Conservation (phyloP, 441 rosid species). For the Biscutella laevigata region DNA sequence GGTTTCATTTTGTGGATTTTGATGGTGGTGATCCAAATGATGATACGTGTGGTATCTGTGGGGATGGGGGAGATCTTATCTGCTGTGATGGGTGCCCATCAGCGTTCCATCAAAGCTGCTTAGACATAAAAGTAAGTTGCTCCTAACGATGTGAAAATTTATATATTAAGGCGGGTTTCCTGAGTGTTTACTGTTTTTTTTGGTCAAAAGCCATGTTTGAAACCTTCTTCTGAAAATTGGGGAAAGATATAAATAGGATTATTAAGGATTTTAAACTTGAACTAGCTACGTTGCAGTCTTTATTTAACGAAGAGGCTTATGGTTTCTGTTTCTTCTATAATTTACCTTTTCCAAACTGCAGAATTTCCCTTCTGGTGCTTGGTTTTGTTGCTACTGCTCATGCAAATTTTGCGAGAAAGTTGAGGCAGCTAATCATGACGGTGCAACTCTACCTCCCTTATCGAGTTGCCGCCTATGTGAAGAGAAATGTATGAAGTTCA, state of each 20-base stretch:
- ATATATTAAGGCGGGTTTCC: neutral
- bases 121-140: conserved; percentile 59
- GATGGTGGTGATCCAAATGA: conserved; percentile 78
- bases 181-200: neutral
- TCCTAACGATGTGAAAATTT: neutral
- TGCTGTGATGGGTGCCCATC: conserved; percentile 98
- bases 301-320: neutral
- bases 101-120: conserved; percentile 87
- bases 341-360: conserved; percentile 24
- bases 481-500: conserved; percentile 80
- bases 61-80: conserved; percentile 91
- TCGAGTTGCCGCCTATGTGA: conserved; percentile 55
- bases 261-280: neutral
- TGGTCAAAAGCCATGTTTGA: neutral
- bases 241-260: neutral
- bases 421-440: conserved; percentile 29
- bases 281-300: neutral
- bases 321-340: conserved; percentile 12
- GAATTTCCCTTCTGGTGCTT: conserved; percentile 79
- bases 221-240: neutral
- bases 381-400: conserved; percentile 83
- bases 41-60: conserved; percentile 95
- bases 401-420: conserved; percentile 74
- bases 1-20: conserved; percentile 57
- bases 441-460: conserved; percentile 26